Evolutionary conservation across 1,284 basidiomycete genomes (phyloP).

Genomic region (Cystobasidium slooffiae): DNA sequence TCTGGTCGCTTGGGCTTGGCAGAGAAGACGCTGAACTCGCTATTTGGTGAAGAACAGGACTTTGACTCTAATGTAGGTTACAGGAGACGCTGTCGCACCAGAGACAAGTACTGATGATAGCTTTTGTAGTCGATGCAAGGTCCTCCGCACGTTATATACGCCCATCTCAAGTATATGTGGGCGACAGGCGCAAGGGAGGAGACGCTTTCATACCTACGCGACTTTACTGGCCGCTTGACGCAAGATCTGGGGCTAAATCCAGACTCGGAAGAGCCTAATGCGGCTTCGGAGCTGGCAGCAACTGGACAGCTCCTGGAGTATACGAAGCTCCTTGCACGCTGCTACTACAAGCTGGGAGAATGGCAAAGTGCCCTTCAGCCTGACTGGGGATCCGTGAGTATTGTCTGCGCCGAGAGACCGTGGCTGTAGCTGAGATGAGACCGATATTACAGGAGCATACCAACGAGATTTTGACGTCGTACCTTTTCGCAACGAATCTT

Average conservation of each 20-base stretch:
- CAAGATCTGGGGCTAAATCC: constrained; percentile 73
- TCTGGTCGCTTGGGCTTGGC: constrained; percentile 85
- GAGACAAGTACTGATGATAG: constrained; percentile 34
- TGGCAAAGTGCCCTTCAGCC: constrained; percentile 86
- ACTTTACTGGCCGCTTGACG: constrained; percentile 77
- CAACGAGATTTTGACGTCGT: constrained; percentile 80
- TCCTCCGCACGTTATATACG: constrained; percentile 95
- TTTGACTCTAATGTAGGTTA: constrained; percentile 47
- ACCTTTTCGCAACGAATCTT: constrained; percentile 85
- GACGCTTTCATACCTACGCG: constrained; percentile 80
- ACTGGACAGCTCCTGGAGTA: constrained; percentile 71
- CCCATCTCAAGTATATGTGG: constrained; percentile 97
- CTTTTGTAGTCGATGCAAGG: constrained; percentile 68
- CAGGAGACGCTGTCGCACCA: neutral
- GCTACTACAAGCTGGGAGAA: constrained; percentile 94
- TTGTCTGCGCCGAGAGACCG: neutral
- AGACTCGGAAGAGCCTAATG: constrained; percentile 55
- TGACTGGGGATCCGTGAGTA: constrained; percentile 74
- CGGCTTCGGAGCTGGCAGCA: constrained; percentile 62
- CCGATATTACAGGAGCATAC: constrained; percentile 67
- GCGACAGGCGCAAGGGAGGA: constrained; percentile 78
- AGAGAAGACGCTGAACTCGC: constrained; percentile 94
- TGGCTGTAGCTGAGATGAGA: constrained; percentile 26
- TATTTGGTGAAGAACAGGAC: constrained; percentile 67
- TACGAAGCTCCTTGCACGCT: constrained; percentile 87